Evolutionary conservation across 192 early-diverging fungal genomes (phyloP), one percentile per base, ranked within the genome.

Genomic region (Coemansia furcata): DNA sequence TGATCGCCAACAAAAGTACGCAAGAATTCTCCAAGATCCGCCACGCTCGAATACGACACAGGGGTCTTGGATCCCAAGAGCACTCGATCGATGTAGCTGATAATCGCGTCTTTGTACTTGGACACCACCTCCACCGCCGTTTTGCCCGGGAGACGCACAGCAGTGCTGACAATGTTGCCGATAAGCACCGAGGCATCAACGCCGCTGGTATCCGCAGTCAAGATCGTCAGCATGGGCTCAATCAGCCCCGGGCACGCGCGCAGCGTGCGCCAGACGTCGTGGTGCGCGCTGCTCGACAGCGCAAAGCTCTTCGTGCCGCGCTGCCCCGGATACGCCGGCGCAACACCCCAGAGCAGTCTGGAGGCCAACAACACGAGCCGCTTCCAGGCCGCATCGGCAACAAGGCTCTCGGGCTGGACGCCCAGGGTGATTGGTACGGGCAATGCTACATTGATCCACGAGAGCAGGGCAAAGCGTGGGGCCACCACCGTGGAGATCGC

Each of bases 1-100:
- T 80, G 68, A 4, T 71, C 76, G 30, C 83, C 74, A 3, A 94
- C 76, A 44, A 73, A 86, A 14, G 44, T 46, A 15, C 82, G 77
- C 43, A 94, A 73, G 67, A 92, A 93, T 39, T 85, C 83, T 29
- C 85, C 69, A 38, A 93, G 83, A 30, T 74, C 70, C 69, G 62
- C 39, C 6, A 73, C 66, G 52, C 66, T 66, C 44, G 72, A 71
- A 49, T 63, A 68, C 46, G 66, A 65, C 32, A 73, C 61, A 2
- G 64, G 63, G 0, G 29, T 40, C 68, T 82, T 73, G 29, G 73
- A 44, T 29, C 59, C 50, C 2, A 73, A 26, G 30, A 71, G 49
- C 30, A 68, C 62, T 15, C 52, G 52, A 64, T 78, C 75, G 19
- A 76, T 71, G 23, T 71, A 71, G 44, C 38, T 43, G 17, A 67